A percentile compares a stretch with the other conserved stretches of the same genome.
Evolutionary conservation across 108 stramenopile genomes (phyloP).

Genomic region (Cyclotella sp.): DNA sequence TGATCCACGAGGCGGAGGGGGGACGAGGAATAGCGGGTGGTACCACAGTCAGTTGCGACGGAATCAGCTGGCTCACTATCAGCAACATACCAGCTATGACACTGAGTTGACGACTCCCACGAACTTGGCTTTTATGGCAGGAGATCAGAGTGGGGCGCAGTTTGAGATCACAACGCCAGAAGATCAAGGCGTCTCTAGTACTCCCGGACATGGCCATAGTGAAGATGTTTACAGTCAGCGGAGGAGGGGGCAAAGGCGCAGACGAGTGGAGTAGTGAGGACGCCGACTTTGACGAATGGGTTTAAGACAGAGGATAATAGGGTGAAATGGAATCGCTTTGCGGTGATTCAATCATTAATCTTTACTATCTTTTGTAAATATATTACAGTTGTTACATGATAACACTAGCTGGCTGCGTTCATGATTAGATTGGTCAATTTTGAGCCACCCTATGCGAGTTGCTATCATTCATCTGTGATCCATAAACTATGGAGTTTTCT

Average conservation of each 20-base stretch:
- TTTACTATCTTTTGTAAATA: too few species aligned
- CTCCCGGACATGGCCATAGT: slow-evolving; percentile 33
- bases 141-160: neutral
- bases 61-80: neutral
- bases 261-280: slow-evolving; percentile 16
- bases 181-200: slow-evolving; percentile 1
- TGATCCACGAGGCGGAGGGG: slow-evolving; percentile 32
- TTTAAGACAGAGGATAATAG: too few species aligned
- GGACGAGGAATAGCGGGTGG: neutral
- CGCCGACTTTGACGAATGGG: too few species aligned
- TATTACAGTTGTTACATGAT: too few species aligned
- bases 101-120: neutral
- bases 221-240: slow-evolving; percentile 41
- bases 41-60: neutral
- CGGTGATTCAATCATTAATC: too few species aligned
- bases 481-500: too few species aligned
- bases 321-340: too few species aligned
- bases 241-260: slow-evolving; percentile 8
- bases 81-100: neutral
- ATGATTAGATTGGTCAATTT: too few species aligned
- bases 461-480: too few species aligned
- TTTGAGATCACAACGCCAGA: slow-evolving; percentile 25
- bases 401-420: too few species aligned
- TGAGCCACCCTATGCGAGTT: too few species aligned
- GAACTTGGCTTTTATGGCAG: neutral